phyloP scores from a whole-genome alignment of 768 basidiomycete genomes.

The Hypsizygus marmoreus region DNA sequence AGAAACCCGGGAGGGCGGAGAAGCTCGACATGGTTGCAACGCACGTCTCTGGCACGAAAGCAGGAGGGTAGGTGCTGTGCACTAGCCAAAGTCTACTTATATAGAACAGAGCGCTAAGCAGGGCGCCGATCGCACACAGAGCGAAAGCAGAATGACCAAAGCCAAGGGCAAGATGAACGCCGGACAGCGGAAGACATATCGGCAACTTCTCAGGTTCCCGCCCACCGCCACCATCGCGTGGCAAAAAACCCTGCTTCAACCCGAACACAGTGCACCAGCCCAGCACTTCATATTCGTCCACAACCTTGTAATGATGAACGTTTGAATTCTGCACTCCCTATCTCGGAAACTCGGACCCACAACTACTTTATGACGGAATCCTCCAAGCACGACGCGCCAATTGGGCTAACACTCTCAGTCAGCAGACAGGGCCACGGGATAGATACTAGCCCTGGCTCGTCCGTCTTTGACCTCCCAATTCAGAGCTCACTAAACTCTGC shows the following conservation, averaged over 20 bases:
- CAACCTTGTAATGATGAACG: constrained; percentile 3
- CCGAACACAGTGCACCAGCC: constrained; percentile 1
- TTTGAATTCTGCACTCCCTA: neutral
- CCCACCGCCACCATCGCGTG: neutral
- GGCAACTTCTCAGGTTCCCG: too few relatives aligned
- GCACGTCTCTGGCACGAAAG: too few relatives aligned
- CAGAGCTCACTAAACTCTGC: constrained; percentile 27
- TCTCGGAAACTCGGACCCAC: too few relatives aligned
- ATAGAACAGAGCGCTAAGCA: too few relatives aligned
- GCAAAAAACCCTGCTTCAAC: too few relatives aligned
- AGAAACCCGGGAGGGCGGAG: constrained; percentile 62
- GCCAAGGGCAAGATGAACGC: too few relatives aligned
- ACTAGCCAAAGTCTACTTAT: too few relatives aligned
- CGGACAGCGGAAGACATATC: too few relatives aligned
- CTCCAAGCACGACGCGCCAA: constrained; percentile 11
- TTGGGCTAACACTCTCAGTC: constrained; percentile 13
- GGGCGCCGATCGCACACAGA: too few relatives aligned
- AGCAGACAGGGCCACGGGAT: constrained; percentile 8
- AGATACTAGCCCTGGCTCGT: constrained; percentile 71
- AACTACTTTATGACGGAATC: constrained; percentile 11
- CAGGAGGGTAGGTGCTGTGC: too few relatives aligned
- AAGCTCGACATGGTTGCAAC: constrained; percentile 32
- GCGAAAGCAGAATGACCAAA: too few relatives aligned
- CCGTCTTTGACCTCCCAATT: constrained; percentile 73
- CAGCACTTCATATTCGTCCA: constrained; percentile 2